Evolutionary conservation across 2,329 filamentous ascomycete genomes (phyloP).

Genomic region (Leptographium flavum): DNA sequence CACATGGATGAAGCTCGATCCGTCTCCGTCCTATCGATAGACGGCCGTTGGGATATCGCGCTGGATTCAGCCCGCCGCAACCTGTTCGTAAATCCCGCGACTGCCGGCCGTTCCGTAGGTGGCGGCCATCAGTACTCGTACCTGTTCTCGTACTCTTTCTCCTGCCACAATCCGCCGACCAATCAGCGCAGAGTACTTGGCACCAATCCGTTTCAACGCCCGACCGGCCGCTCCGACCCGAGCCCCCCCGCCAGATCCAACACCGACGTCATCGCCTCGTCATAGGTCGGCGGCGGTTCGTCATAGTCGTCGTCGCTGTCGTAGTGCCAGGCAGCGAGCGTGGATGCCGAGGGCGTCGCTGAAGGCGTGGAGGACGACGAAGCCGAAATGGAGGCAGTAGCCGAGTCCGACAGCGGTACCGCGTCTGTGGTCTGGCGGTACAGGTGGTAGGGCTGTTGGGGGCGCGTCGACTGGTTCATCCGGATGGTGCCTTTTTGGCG

Average conservation of each 20-base stretch:
- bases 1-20: too few species aligned
- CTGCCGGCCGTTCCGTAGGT: too few species aligned
- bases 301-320: conserved; percentile 31
- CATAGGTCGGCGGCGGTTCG: conserved; percentile 87
- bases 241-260: conserved; percentile 20
- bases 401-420: background rate
- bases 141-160: too few species aligned
- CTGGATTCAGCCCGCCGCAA: too few species aligned
- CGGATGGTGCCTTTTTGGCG: background rate
- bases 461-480: background rate
- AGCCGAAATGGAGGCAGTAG: too few species aligned
- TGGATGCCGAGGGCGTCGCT: background rate
- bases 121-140: too few species aligned
- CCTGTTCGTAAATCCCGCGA: too few species aligned
- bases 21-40: too few species aligned
- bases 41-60: too few species aligned
- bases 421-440: background rate
- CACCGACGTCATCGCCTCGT: conserved; percentile 76
- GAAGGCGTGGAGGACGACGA: background rate
- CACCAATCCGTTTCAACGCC: too few species aligned
- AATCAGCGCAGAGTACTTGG: too few species aligned
- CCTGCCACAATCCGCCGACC: too few species aligned
- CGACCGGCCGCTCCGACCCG: background rate
- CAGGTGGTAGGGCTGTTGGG: background rate
- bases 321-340: conserved; percentile 18